Evolutionary conservation across 2,329 filamentous ascomycete genomes (phyloP).

Genomic region (Albophoma yamanashiensis): DNA sequence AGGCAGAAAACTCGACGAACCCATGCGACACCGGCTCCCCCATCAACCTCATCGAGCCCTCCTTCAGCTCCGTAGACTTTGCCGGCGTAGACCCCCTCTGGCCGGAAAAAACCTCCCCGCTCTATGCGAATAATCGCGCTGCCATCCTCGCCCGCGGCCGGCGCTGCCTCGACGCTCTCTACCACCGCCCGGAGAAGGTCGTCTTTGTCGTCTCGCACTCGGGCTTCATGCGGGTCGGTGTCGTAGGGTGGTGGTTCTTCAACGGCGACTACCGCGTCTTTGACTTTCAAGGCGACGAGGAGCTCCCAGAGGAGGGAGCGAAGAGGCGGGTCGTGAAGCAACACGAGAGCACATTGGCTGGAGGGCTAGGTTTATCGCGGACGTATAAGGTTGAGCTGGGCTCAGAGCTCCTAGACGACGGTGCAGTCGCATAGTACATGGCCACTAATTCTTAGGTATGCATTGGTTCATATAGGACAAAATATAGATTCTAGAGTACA

Average conservation of each 20-base stretch:
- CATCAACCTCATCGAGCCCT: conserved; percentile 26
- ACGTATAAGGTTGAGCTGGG: conserved; percentile 26
- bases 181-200: conserved; percentile 44
- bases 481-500: background rate
- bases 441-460: too few relatives aligned
- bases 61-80: conserved; percentile 49
- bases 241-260: conserved; percentile 44
- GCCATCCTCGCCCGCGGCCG: conserved; percentile 46
- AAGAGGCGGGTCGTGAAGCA: conserved; percentile 25
- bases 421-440: background rate
- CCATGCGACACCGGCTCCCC: conserved; percentile 52
- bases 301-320: conserved; percentile 2
- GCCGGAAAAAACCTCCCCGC: conserved; percentile 48
- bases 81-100: conserved; percentile 44
- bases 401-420: conserved; percentile 23
- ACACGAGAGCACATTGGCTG: conserved; percentile 26
- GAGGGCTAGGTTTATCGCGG: conserved; percentile 25
- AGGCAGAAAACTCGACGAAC: conserved; percentile 38
- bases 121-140: conserved; percentile 41
- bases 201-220: conserved; percentile 57
- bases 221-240: conserved; percentile 47
- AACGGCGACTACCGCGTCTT: conserved; percentile 58
- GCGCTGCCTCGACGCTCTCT: conserved; percentile 36
- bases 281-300: conserved; percentile 30
- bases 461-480: background rate